Conservation (phyloP, 108 stramenopile species). For the Conticribra weissflogii region DNA sequence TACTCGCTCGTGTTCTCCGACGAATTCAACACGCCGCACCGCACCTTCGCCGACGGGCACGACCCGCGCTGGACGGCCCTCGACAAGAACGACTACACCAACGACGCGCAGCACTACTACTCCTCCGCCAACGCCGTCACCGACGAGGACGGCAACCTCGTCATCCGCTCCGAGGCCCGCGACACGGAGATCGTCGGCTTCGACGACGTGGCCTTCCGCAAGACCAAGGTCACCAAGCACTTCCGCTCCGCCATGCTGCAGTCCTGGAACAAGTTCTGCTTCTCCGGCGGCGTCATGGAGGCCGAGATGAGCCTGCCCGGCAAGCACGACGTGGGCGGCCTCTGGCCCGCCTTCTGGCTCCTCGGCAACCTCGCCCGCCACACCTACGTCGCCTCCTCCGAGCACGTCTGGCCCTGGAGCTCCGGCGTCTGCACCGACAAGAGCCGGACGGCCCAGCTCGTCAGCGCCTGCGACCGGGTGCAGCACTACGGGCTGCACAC, state of each 20-base stretch:
- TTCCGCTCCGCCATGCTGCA: conserved; percentile 95
- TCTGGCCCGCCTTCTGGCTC: conserved; percentile 99
- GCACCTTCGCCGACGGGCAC: conserved; percentile 88
- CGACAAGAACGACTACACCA: conserved; percentile 98
- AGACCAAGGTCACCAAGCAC: conserved; percentile 74
- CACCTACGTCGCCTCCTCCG: conserved; percentile 91
- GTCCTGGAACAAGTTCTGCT: conserved; percentile 99
- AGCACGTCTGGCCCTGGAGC: conserved; percentile 92
- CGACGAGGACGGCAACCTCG: conserved; percentile 76
- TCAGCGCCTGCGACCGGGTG: conserved; percentile 80
- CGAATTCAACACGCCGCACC: conserved; percentile 87
- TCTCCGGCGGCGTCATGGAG: conserved; percentile 95
- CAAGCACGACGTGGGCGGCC: conserved; percentile 75
- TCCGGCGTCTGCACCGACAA: conserved; percentile 66
- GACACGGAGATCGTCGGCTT: conserved; percentile 87
- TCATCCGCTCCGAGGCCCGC: conserved; percentile 78
- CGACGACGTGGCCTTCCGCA: conserved; percentile 73
- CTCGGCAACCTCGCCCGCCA: conserved; percentile 96
- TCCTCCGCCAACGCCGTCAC: conserved; percentile 70
- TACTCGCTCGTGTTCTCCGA: conserved; percentile 91
- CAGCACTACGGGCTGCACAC: conserved; percentile 87
- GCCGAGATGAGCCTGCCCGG: conserved; percentile 90
- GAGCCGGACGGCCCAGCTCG: conserved; percentile 57
- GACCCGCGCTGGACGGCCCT: conserved; percentile 97
- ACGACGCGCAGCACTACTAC: conserved; percentile 95